Evolutionary conservation across 2,329 filamentous ascomycete genomes (phyloP).

Genomic region (Sporothrix brunneoviolacea): DNA sequence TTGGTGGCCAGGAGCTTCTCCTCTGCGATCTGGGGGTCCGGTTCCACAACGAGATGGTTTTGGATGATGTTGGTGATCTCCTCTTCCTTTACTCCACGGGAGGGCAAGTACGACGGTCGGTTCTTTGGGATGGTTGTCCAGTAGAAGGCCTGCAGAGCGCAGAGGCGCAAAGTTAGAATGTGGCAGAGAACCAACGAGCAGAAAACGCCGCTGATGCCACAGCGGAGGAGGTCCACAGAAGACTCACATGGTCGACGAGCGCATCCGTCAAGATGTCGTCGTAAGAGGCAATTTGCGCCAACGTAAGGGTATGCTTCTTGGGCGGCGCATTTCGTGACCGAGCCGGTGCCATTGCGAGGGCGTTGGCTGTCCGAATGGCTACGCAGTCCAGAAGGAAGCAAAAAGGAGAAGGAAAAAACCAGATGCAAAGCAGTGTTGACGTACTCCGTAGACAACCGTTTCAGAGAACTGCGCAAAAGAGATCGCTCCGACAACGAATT

Average conservation of each 20-base stretch:
- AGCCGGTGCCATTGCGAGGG: constrained; percentile 15
- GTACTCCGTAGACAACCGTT: background rate
- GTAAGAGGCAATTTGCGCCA: constrained; percentile 83
- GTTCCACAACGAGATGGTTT: constrained; percentile 63
- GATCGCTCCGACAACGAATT: background rate
- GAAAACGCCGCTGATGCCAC: background rate
- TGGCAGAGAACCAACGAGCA: background rate
- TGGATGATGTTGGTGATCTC: constrained; percentile 57
- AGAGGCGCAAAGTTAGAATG: background rate
- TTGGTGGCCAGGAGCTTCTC: constrained; percentile 63
- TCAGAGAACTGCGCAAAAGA: background rate
- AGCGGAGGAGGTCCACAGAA: background rate
- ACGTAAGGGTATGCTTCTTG: constrained; percentile 68
- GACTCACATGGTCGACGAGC: constrained; percentile 84
- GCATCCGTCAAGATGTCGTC: constrained; percentile 95
- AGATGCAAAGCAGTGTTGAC: too few species aligned
- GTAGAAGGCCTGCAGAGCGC: constrained; percentile 67
- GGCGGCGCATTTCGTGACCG: constrained; percentile 19
- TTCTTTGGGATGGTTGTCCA: constrained; percentile 98
- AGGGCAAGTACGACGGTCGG: constrained; percentile 74
- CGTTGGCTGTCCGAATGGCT: background rate
- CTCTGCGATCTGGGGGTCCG: constrained; percentile 65
- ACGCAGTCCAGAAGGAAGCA: too few species aligned
- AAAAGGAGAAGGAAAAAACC: background rate
- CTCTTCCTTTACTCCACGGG: constrained; percentile 65